Evolutionary conservation across 306 rosid species (phyloP).

Genomic region (Delonix regia): DNA sequence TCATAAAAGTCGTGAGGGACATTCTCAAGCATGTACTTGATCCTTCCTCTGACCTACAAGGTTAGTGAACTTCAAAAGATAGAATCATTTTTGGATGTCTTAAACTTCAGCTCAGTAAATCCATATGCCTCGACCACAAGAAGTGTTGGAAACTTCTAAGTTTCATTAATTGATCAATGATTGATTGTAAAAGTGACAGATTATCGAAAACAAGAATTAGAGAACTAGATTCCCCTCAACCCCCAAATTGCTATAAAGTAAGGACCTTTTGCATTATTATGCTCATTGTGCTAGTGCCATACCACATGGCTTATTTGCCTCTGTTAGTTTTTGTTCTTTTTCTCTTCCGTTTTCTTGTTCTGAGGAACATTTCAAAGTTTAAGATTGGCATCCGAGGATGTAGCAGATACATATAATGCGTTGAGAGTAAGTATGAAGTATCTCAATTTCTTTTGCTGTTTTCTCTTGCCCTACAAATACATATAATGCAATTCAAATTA

Average conservation of each 20-base stretch:
- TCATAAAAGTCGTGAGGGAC: constrained; percentile 47
- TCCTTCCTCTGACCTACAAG: constrained; percentile 44
- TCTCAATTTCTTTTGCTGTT: background rate
- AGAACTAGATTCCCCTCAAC: background rate
- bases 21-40: constrained; percentile 73
- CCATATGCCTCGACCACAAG: background rate
- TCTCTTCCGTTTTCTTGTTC: background rate
- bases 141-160: constrained; percentile 18
- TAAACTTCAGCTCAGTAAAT: constrained; percentile 10
- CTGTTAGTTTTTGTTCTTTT: background rate
- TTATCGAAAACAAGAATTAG: background rate
- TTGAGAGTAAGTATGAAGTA: background rate
- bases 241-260: background rate
- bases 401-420: background rate
- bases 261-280: constrained; percentile 15
- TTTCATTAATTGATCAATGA: constrained; percentile 22
- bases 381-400: constrained; percentile 10
- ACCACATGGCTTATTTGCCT: background rate
- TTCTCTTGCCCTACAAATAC: background rate
- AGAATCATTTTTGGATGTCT: constrained; percentile 29
- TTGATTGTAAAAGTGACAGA: constrained; percentile 9
- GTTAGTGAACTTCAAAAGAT: constrained; percentile 31
- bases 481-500: background rate
- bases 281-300: background rate
- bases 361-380: constrained; percentile 12